A percentile compares a stretch with the other conserved stretches of the same genome.
phyloP scores from a whole-genome alignment of 2,329 filamentous ascomycete species.

The Aspergillus flavus region DNA sequence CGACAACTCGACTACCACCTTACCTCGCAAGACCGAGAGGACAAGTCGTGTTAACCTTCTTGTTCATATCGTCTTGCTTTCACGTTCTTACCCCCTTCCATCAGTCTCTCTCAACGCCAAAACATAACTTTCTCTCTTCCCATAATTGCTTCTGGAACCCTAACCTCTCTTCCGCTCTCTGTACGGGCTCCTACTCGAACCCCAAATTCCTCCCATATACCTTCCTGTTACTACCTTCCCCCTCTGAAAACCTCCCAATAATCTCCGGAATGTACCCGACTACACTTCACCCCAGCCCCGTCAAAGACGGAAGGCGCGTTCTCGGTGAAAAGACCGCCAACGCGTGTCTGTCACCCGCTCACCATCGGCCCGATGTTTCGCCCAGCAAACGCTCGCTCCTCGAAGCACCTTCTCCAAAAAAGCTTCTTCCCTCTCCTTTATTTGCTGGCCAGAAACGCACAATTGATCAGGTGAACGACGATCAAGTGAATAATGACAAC shows the following conservation, averaged over 20 bases:
- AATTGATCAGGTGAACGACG: constrained; percentile 42
- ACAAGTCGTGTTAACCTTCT: background rate
- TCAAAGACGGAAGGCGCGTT: constrained; percentile 42
- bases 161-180: constrained; percentile 6
- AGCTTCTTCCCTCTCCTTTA: constrained; percentile 35
- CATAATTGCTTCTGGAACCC: background rate
- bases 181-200: constrained; percentile 2
- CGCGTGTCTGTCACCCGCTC: constrained; percentile 41
- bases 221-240: background rate
- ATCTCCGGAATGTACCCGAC: constrained; percentile 9
- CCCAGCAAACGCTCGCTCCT: constrained; percentile 32
- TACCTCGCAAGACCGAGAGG: background rate
- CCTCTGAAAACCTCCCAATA: background rate
- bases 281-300: constrained; percentile 32
- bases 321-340: constrained; percentile 46
- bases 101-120: background rate
- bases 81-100: background rate
- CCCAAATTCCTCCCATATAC: background rate
- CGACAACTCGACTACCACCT: constrained; percentile 1
- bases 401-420: constrained; percentile 30
- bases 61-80: background rate
- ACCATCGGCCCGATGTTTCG: constrained; percentile 23
- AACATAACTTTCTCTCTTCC: background rate
- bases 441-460: constrained; percentile 45
- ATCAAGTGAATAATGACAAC: constrained; percentile 15